These are phyloP conservation scores for Eucalyptus fibrosa DNA, from an alignment of 345 rosid species.

Conservation along the genomic window DNA sequence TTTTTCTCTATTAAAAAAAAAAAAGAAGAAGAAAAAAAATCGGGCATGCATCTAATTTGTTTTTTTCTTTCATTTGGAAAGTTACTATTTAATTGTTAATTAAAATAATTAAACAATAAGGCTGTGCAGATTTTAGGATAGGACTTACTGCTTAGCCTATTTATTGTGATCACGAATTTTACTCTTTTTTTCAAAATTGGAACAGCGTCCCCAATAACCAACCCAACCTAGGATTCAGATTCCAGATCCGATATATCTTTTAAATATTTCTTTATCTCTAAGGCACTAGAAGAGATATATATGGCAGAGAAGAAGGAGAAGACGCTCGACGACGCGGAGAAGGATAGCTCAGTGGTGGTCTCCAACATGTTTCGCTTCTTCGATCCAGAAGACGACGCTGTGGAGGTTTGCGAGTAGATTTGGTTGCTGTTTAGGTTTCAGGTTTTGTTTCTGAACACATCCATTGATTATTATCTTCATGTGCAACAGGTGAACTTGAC, in stretches of 20 bases:
- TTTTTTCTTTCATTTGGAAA: background rate
- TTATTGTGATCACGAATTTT: background rate
- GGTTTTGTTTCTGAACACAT: background rate
- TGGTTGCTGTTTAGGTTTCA: background rate
- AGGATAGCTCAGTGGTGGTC: background rate
- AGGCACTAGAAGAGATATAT: background rate
- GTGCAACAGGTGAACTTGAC: background rate
- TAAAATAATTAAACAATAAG: background rate
- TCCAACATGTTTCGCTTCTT: background rate
- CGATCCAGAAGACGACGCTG: background rate
- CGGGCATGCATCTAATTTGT: background rate
- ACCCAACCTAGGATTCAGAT: background rate
- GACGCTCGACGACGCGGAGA: fast-evolving
- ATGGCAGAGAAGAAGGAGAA: background rate
- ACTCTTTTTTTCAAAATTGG: background rate
- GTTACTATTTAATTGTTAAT: background rate
- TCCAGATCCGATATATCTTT: background rate
- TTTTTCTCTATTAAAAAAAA: background rate
- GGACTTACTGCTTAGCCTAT: background rate
- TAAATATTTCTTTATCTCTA: background rate
- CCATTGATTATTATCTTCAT: background rate
- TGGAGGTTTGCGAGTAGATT: background rate
- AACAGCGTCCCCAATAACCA: background rate
- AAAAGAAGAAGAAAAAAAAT: background rate
- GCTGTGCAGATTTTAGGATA: background rate